Evolutionary conservation across 2,329 filamentous ascomycete genomes (phyloP).

Genomic region (Stagonosporopsis vannaccii): DNA sequence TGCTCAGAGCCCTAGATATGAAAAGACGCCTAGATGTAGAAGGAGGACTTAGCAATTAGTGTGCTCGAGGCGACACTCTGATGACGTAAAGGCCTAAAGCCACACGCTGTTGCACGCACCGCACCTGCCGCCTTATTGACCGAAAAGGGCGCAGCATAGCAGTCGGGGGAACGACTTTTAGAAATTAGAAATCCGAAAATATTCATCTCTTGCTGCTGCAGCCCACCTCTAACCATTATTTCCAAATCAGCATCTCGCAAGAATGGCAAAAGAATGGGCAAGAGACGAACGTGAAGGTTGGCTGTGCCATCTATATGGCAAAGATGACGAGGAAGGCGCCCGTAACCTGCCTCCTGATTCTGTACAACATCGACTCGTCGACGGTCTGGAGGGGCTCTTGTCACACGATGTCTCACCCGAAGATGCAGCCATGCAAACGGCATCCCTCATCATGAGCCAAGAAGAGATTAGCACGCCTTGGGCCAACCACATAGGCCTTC

Average conservation of each 20-base stretch:
- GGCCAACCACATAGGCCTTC: neutral
- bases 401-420: neutral
- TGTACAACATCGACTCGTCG: neutral
- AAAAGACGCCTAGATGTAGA: too few relatives aligned
- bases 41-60: too few relatives aligned
- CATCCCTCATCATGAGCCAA: neutral
- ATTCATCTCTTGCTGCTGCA: neutral
- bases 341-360: neutral
- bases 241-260: neutral
- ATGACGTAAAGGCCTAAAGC: too few relatives aligned
- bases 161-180: neutral
- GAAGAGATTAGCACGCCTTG: neutral
- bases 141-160: neutral
- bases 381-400: neutral
- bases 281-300: neutral
- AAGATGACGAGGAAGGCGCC: neutral
- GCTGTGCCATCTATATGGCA: slow-evolving; percentile 1
- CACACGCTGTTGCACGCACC: too few relatives aligned
- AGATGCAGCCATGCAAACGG: neutral
- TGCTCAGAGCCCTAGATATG: too few relatives aligned
- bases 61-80: neutral
- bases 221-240: neutral
- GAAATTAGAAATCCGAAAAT: too few relatives aligned
- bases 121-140: neutral
- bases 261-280: neutral